These are phyloP conservation scores for Geoglossum cookeanum DNA, from an alignment of 2,329 filamentous ascomycete genomes.

Conservation along the genomic window DNA sequence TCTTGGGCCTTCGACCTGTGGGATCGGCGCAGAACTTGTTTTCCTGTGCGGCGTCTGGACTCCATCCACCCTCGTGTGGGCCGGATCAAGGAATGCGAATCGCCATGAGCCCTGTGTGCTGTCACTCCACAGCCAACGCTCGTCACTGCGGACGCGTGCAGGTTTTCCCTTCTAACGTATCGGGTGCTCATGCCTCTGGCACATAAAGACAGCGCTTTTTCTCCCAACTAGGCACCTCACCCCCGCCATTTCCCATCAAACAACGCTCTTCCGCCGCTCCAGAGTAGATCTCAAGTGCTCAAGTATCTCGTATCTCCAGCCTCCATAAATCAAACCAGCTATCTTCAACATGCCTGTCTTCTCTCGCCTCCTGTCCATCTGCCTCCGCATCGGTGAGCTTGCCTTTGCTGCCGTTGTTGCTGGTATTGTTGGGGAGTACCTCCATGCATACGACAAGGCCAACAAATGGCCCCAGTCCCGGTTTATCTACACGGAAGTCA, in stretches of 20 bases:
- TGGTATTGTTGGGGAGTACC: conserved; percentile 47
- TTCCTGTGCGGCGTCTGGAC: too few species aligned
- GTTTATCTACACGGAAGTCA: conserved; percentile 56
- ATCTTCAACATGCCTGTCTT: conserved; percentile 27
- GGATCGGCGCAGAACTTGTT: too few species aligned
- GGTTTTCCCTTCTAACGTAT: not conserved
- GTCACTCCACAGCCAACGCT: not conserved
- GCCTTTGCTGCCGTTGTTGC: conserved; percentile 54
- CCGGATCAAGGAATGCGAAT: too few species aligned
- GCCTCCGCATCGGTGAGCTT: conserved; percentile 43
- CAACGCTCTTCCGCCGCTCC: too few species aligned
- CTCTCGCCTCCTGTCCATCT: conserved; percentile 34
- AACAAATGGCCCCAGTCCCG: conserved; percentile 38
- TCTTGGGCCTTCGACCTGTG: too few species aligned
- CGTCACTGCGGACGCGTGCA: not conserved
- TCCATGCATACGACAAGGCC: conserved; percentile 29
- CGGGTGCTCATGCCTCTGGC: not conserved
- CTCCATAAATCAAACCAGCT: too few species aligned
- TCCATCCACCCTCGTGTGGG: too few species aligned
- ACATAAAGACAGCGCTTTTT: not conserved
- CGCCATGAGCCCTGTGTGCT: too few species aligned
- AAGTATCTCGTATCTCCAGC: too few species aligned
- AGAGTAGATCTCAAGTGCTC: too few species aligned
- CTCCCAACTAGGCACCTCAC: too few species aligned
- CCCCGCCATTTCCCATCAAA: too few species aligned